These are phyloP conservation scores for Lactarius tabidus DNA, from an alignment of 768 basidiomycete species.

Conservation along the genomic window DNA sequence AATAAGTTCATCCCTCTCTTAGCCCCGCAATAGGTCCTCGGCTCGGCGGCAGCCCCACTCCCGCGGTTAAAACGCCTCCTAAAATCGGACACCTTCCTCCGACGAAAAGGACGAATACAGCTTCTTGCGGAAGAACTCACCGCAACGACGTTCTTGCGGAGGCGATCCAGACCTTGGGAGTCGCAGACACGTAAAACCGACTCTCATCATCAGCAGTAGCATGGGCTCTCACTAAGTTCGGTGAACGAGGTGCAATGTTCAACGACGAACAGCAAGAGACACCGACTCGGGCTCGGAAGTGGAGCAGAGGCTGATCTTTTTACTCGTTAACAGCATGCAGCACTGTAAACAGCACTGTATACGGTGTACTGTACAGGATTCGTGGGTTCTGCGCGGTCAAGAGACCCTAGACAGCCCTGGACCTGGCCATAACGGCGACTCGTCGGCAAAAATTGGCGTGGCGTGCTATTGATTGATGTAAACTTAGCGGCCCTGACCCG, in stretches of 20 bases:
- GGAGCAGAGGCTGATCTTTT: background rate
- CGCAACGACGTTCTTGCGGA: background rate
- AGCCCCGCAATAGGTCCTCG: background rate
- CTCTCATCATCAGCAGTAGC: background rate
- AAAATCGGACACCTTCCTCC: background rate
- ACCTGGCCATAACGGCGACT: background rate
- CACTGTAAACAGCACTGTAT: background rate
- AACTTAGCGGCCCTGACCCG: background rate
- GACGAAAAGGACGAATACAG: background rate
- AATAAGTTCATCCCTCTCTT: background rate
- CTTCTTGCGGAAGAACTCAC: background rate
- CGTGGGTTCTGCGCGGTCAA: too few relatives aligned
- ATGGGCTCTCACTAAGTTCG: background rate
- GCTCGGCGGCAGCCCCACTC: background rate
- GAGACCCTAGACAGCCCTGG: background rate
- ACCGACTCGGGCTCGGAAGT: background rate
- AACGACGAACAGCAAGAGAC: background rate
- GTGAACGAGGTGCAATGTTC: background rate
- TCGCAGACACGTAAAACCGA: background rate
- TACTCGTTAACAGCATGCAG: background rate
- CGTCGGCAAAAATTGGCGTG: background rate
- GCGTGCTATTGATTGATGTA: background rate
- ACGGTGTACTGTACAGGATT: too few relatives aligned
- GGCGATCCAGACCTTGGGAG: background rate
- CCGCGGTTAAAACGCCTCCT: background rate